phyloP scores from a whole-genome alignment of 2,329 filamentous ascomycete species.

The Corniculantispora saksenae region DNA sequence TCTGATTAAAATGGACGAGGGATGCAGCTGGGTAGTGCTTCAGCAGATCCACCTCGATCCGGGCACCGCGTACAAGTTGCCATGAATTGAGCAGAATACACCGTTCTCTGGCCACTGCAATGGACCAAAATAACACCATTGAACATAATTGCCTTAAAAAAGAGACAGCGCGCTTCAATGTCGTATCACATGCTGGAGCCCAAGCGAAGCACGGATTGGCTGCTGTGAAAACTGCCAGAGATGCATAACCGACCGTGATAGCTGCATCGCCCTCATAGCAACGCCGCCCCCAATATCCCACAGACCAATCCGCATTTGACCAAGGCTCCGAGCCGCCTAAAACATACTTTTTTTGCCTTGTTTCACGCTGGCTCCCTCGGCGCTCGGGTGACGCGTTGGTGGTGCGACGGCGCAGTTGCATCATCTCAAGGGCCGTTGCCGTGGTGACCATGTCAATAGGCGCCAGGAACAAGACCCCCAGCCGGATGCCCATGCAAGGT shows the following conservation, averaged over 20 bases:
- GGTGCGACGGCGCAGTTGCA: constrained; percentile 13
- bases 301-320: neutral
- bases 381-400: constrained; percentile 18
- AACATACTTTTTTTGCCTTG: constrained; percentile 15
- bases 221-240: neutral
- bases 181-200: neutral
- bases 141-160: neutral
- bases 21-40: neutral
- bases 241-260: neutral
- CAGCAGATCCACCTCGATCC: constrained; percentile 4
- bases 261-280: neutral
- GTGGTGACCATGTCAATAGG: constrained; percentile 37
- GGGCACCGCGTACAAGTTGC: neutral
- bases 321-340: constrained; percentile 3
- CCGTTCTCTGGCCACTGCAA: neutral
- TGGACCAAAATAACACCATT: neutral
- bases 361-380: constrained; percentile 18
- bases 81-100: neutral
- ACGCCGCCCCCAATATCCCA: neutral
- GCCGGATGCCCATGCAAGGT: constrained; percentile 25
- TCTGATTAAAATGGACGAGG: constrained; percentile 15
- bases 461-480: constrained; percentile 27
- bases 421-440: constrained; percentile 29
- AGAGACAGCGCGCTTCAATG: neutral
- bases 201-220: neutral